Evolutionary conservation across 2,329 filamentous ascomycete species (phyloP).

Genomic region (Coniochaeta ligniaria): DNA sequence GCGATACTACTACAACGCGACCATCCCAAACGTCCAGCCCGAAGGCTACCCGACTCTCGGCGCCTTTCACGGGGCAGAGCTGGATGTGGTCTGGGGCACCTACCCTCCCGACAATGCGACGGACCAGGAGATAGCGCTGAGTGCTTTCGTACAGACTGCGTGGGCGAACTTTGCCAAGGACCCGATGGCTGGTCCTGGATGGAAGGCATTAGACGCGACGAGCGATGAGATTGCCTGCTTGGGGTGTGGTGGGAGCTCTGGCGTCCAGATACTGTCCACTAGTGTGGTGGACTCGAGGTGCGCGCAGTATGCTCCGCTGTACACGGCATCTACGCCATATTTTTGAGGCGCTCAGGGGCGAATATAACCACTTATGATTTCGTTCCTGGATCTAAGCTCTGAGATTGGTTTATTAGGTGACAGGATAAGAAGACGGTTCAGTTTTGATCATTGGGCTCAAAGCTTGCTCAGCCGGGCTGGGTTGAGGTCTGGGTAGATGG

Average conservation of each 20-base stretch:
- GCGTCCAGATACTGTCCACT: not conserved
- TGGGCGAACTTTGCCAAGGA: constrained; percentile 2
- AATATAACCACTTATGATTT: too few species aligned
- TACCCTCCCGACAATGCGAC: not conserved
- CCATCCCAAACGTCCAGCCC: not conserved
- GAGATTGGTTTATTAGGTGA: too few species aligned
- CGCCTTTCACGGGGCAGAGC: not conserved
- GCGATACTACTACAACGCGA: constrained; percentile 1
- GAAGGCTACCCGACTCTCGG: not conserved
- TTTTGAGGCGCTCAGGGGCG: not conserved
- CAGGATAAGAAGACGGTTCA: too few species aligned
- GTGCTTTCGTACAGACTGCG: not conserved
- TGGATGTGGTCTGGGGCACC: not conserved
- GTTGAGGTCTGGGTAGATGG: too few species aligned
- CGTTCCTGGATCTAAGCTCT: too few species aligned
- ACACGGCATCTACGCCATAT: not conserved
- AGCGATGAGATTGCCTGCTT: not conserved
- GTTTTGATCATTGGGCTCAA: too few species aligned
- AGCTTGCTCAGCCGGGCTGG: too few species aligned
- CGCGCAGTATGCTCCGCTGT: not conserved
- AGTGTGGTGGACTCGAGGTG: not conserved
- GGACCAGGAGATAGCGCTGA: not conserved
- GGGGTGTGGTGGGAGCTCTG: not conserved
- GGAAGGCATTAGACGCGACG: not conserved
- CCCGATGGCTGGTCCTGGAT: not conserved